Evolutionary conservation across 495 filamentous ascomycete species (phyloP), one percentile per base, ranked within the genome.

Genomic region (Glutinoglossum americanum): DNA sequence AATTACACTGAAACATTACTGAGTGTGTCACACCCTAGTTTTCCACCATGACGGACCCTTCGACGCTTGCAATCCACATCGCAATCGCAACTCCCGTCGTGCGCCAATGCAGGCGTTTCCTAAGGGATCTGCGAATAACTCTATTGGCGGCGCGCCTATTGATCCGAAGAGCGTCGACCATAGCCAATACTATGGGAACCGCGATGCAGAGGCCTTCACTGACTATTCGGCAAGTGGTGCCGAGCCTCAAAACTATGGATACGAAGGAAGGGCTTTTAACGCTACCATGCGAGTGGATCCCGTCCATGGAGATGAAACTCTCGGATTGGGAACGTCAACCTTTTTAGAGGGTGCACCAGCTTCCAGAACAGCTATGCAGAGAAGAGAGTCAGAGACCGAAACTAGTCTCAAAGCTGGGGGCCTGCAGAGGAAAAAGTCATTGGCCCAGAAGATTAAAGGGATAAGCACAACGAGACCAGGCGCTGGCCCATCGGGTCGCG

Each of bases 31-130:
- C 19, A 27, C 23, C 13, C 7, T 55, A 95, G 90, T 97, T 66
- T 95, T 99, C 70, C 93, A 99, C 60, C 93, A 99, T 66, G 93
- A 99, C 66, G 93, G 93, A 26, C 93, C 93, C 9, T 99, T 95
- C 63, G 93, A 99, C 71, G 93, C 93, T 17, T 92, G 89, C 69
- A 96, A 96, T 63, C 90, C 93, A 6, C 84, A 92, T 67, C 85
- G 93, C 59, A 99, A 99, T 67, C 81, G 86, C 53, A 86, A 85
- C 63, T 85, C 82, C 60, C 78, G 81, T 57, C 81, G 84, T 30
- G 88, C 92, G 13, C 93, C 93, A 1, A 94, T 99, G 86, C 83
- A 96, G 66, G 93, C 93, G 6, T 99, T 97, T 70, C 88, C 93
- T 21, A 81, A 84, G 60, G 86, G 82, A 61, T 94, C 87, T 10